Base-by-base conservation (phyloP, 306 rosid genomes). In the Prunus mume region DNA sequence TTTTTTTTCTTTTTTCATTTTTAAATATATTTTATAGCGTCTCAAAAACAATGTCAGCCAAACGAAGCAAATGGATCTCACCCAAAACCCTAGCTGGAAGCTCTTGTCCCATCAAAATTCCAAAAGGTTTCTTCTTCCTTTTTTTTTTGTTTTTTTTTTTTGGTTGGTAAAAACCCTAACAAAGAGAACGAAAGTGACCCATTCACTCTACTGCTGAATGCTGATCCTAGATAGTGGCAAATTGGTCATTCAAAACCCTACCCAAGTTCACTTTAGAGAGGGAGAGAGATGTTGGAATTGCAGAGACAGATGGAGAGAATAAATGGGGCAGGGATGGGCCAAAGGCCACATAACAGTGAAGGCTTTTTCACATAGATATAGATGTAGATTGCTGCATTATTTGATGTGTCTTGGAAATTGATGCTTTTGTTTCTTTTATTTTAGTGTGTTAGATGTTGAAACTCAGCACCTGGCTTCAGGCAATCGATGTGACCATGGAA, bases 381-480 rank as follows among this genome's bases (percentile, higher is more conserved):
- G 34, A 52, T 12, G 19, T 20, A 5, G 58, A 67, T 22, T 38
- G 38, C 54, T 69, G 75, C 72, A 47, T 28, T 58, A 80, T 65
- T 45, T 65, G 78, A 65, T 76, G 69, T 64, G 1, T 60, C 45
- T 93, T 84, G 91, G 94, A 88, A 93, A 82, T 91, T 89, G 98
- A 71, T 86, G 88, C 86, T 12, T 43, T 58, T 57, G 60, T 76
- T 82, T 72, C 79, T 79, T 27, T 47, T 38, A 38, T 38, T 34
- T 34, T 65, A 71, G 65, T 72, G 82, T 5, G 86, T 82, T 62
- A 66, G 62, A 79, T 67, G 84, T 78, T 77, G 85, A 76, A 77
- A 66, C 81, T 60, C 68, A 79, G 81, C 75, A 18, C 15, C 41
- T 9, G 78, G 71, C 58, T 68, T 20, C 61, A 74, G 78, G 56